phyloP scores from a whole-genome alignment of 345 rosid genomes.

The Trapa bicornis region DNA sequence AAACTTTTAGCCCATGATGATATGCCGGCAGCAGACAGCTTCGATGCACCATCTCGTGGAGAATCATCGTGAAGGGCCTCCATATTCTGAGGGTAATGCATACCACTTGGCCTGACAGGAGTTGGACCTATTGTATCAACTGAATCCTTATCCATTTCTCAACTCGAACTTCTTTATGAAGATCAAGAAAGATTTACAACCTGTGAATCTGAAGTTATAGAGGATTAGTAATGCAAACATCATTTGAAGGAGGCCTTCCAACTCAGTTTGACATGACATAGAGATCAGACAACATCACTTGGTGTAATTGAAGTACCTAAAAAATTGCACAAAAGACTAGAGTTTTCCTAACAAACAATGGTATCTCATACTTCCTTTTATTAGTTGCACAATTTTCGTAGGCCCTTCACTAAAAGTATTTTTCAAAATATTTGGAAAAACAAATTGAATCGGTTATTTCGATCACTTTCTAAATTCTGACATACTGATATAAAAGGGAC shows the following conservation, averaged over 20 bases:
- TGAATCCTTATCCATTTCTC: constrained; percentile 34
- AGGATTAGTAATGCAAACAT: neutral
- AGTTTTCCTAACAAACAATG: neutral
- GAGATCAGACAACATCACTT: neutral
- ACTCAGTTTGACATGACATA: neutral
- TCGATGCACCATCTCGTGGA: constrained; percentile 38
- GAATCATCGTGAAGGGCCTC: constrained; percentile 29
- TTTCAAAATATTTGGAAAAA: neutral
- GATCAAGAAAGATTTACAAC: constrained; percentile 2
- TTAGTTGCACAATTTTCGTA: neutral
- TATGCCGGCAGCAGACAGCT: constrained; percentile 48
- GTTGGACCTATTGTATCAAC: constrained; percentile 33
- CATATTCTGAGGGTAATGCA: constrained; percentile 23
- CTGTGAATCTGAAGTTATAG: neutral
- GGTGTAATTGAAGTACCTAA: neutral
- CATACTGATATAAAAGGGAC: neutral
- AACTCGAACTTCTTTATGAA: constrained; percentile 5
- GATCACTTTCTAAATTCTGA: neutral
- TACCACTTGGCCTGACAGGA: constrained; percentile 27
- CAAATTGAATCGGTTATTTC: neutral
- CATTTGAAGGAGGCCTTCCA: neutral
- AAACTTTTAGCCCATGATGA: constrained; percentile 67
- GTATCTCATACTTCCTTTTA: neutral
- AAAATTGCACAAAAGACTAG: neutral
- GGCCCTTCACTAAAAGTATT: neutral